Evolutionary conservation across 257 asterid genomes (phyloP).

Genomic region (Solanum etuberosum): DNA sequence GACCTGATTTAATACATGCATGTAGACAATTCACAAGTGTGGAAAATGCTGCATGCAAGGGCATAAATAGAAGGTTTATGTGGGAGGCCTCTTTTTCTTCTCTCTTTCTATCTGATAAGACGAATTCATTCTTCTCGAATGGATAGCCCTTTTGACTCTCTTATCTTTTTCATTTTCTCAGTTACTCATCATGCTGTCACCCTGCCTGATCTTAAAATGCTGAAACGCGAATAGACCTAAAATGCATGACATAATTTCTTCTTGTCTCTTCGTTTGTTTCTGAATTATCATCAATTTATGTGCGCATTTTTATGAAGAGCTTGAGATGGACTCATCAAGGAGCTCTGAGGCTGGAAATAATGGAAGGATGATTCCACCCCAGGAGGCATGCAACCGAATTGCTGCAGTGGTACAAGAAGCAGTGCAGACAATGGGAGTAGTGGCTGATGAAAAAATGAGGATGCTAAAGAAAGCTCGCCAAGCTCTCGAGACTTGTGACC

Average conservation of each 20-base stretch:
- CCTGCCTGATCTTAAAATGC: background rate
- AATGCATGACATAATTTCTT: background rate
- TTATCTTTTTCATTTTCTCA: background rate
- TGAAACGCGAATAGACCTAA: background rate
- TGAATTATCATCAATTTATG: background rate
- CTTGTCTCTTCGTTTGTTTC: background rate
- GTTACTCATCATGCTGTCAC: background rate
- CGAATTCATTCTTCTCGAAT: background rate
- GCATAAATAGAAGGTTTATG: background rate
- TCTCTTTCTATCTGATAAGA: background rate
- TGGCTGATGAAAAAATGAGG: constrained; percentile 76
- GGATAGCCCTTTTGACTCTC: background rate
- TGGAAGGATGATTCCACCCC: constrained; percentile 59
- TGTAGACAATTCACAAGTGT: background rate
- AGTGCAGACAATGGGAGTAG: constrained; percentile 76
- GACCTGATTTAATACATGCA: background rate
- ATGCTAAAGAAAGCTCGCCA: constrained; percentile 74
- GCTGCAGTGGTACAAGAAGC: constrained; percentile 97
- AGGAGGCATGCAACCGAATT: constrained; percentile 74
- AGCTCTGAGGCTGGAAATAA: constrained; percentile 53
- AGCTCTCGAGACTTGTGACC: constrained; percentile 81
- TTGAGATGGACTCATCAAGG: constrained; percentile 51
- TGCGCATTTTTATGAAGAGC: constrained; percentile 27
- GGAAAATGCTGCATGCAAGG: background rate
- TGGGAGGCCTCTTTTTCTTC: background rate